Evolutionary conservation across 2,329 filamentous ascomycete genomes (phyloP), one percentile per base, ranked within the genome.

Genomic region (Cercospora canescens): DNA sequence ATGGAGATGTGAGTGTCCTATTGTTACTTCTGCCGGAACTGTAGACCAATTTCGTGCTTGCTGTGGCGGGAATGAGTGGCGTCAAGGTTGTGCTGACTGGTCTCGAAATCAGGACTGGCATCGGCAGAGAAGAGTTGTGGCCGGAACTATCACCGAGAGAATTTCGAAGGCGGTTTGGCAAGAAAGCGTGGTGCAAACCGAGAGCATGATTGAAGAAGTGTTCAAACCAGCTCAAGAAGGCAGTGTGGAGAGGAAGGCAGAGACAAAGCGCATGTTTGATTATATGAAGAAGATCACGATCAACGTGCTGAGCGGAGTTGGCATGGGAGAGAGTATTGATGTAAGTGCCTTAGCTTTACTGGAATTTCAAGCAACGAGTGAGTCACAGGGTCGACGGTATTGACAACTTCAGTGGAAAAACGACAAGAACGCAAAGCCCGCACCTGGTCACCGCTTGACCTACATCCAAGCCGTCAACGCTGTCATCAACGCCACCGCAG

Each of bases 221-320:
- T n/a, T 68, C 1, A 48, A 58, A 6, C n/a, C 16, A 6, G 50
- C 18, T 4, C 28, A 64, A 8, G 34, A 32, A 4, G 63, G 66
- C 21, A 16, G 11, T 6, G n/a, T 24, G 4, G 52, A n/a, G 9
- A 56, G 21, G 8, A 32, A 32, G 30, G 32, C 52, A 4, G 70
- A 72, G 32, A 74, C 69, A 35, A 67, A 45, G n/a, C 63, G 70
- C 24, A 39, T 75, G 14, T 76, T 77, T 39, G 74, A 76, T 34
- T 69, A 73, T 67, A 72, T 77, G 68, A 77, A 76, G 66, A 77
- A 76, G 50, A 72, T 77, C 24, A 72, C 75, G 8, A 76, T 78
- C 35, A 72, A 76, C 39, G 74, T 78, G 9, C 70, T 78, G 3
- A 71, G 69, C 30, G 72, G 75, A 16, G 74, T 74, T 2, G 74